Evolutionary conservation across 164 flowering plant genomes (phyloP).

Genomic region (Amborella trichopoda): DNA sequence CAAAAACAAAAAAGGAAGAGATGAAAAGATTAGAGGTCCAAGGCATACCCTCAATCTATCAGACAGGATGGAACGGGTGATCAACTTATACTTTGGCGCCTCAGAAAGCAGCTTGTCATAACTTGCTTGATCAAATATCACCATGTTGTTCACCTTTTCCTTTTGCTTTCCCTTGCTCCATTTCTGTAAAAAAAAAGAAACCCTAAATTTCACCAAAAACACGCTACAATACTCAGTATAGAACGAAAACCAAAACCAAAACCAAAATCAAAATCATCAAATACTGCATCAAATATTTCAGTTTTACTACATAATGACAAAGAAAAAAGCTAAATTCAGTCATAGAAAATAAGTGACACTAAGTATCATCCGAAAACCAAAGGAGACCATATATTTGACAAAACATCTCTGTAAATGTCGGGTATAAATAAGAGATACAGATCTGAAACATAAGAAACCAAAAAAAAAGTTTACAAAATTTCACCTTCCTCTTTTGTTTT

Average conservation of each 20-base stretch:
- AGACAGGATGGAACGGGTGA: constrained; percentile 33
- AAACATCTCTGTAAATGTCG: neutral
- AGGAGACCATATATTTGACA: neutral
- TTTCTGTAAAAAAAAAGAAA: constrained; percentile 14
- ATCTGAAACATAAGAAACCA: too few relatives aligned
- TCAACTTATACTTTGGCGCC: constrained; percentile 38
- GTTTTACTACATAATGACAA: neutral
- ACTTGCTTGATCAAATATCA: constrained; percentile 33
- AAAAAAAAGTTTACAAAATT: neutral
- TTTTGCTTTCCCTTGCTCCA: constrained; percentile 29
- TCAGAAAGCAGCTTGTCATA: constrained; percentile 37
- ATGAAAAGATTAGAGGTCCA: constrained; percentile 1
- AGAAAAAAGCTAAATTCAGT: neutral
- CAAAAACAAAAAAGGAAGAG: neutral
- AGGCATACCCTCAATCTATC: constrained; percentile 34
- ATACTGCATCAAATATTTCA: neutral
- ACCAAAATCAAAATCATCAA: too few relatives aligned
- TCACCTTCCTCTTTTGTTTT: constrained; percentile 48
- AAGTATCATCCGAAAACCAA: too few relatives aligned
- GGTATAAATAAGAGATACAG: too few relatives aligned
- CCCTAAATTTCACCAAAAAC: too few relatives aligned
- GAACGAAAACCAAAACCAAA: too few relatives aligned
- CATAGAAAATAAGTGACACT: neutral
- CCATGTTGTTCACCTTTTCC: constrained; percentile 34
- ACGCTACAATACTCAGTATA: too few relatives aligned